Conservation (phyloP, 805 yeast species). For the Lipomyces mesembrius region DNA sequence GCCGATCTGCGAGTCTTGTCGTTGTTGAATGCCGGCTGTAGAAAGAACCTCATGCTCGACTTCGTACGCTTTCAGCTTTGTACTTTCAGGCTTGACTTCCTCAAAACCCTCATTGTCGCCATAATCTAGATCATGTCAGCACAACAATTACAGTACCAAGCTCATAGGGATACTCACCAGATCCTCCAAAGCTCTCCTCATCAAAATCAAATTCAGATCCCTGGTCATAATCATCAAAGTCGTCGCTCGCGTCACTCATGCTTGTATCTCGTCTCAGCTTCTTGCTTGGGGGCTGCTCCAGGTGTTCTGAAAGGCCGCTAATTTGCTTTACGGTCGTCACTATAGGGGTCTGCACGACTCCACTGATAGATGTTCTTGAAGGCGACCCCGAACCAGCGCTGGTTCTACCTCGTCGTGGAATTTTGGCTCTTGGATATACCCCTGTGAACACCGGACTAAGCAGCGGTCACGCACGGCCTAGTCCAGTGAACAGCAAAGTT, state of each 20-base stretch:
- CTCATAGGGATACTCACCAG: slow-evolving; percentile 22
- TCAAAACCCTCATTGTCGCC: slow-evolving; percentile 38
- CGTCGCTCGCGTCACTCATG: slow-evolving; percentile 33
- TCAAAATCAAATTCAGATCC: slow-evolving; percentile 35
- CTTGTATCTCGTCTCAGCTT: slow-evolving; percentile 7
- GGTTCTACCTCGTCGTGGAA: not conserved
- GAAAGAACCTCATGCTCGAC: slow-evolving; percentile 39
- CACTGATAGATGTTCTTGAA: not conserved
- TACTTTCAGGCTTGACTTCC: slow-evolving; percentile 38
- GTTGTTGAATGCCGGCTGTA: slow-evolving; percentile 36
- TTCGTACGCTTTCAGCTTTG: slow-evolving; percentile 38
- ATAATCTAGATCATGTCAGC: slow-evolving; percentile 22
- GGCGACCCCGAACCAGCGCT: slow-evolving; percentile 1
- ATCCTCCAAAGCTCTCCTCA: slow-evolving; percentile 32
- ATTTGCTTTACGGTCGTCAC: not conserved
- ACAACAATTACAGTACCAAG: not conserved
- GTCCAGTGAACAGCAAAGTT: slow-evolving; percentile 1
- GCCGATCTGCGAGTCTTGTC: slow-evolving; percentile 46
- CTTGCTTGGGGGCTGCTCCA: slow-evolving; percentile 8
- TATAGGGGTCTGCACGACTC: not conserved
- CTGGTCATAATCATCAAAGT: slow-evolving; percentile 32
- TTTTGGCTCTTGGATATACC: not conserved
- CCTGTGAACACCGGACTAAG: slow-evolving; percentile 4
- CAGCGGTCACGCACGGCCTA: not conserved
- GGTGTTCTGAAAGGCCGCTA: not conserved